Evolutionary conservation across 2,329 filamentous ascomycete species (phyloP), one percentile per base, ranked within the genome.

Genomic region (Pseudogymnoascus destructans): DNA sequence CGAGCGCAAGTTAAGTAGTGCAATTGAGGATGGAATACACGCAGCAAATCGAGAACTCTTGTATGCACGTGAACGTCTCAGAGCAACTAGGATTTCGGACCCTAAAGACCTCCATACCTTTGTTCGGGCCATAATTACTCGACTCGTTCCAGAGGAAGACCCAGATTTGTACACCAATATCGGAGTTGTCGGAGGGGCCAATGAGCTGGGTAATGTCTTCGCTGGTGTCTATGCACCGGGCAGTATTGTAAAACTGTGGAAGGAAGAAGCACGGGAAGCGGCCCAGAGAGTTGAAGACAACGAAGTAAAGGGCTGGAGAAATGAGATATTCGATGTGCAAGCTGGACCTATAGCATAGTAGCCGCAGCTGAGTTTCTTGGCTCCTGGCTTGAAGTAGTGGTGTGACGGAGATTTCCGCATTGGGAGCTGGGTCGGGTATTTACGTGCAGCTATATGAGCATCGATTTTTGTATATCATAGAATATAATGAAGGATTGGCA

Each of bases 241-340:
- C 0, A 95, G 90, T 70, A 74, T 96, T 23, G 87, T 93, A 57
- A 90, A 87, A 72, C 71, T 95, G n/a, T 95, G 89, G 89, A 81
- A 92, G 63, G 85, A 90, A 63, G 86, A 95, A 72, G 89, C 82
- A 0, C 72, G 75, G 19, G 75, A 77, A 61, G 89, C 88, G 0
- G 77, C 77, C 17, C 87, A 95, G 70, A 78, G 82, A 38, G 81
- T 95, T 35, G 82, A 91, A 63, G 86, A 92, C 63, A 84, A 83
- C 67, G 80, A 65, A 17, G 46, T 23, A 4, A 59, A 55, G 27
- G 58, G 79, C 13, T 95, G 90, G 90, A 79, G 86, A 64, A 95
- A 95, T 70, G 83, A 82, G 49, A 84, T 95, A n/a, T 95, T 95
- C 66, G 76, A 81, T 62, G 70, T 71, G 15, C 69, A 71, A 59